Conservation (phyloP, 75 land plant genomes). For the Adiantum capillusveneris region DNA sequence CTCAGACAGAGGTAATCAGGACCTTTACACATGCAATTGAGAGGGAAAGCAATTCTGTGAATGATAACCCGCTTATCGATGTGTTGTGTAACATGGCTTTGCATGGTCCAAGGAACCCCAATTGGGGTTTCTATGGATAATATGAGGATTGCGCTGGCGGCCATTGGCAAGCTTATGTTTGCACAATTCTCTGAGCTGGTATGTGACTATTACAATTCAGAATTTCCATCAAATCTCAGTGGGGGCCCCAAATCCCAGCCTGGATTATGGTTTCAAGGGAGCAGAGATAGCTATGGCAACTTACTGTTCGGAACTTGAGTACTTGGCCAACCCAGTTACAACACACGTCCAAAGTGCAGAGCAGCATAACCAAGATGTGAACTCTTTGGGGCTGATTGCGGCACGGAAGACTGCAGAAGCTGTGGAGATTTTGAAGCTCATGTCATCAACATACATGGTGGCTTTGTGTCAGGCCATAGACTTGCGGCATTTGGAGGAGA, state of each 20-base stretch:
- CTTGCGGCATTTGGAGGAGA: slow-evolving; percentile 63
- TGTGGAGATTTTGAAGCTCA: slow-evolving; percentile 50
- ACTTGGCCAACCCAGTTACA: too few relatives aligned
- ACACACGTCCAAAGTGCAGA: too few relatives aligned
- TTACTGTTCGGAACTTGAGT: too few relatives aligned
- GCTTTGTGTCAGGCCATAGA: slow-evolving; percentile 66
- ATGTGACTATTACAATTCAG: too few relatives aligned
- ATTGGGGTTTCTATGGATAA: slow-evolving; percentile 53
- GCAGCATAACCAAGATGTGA: slow-evolving; percentile 52
- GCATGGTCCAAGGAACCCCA: slow-evolving; percentile 50
- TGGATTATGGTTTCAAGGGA: too few relatives aligned
- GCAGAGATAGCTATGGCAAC: too few relatives aligned
- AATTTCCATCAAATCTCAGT: too few relatives aligned
- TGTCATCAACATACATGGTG: slow-evolving; percentile 49
- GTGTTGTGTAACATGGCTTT: slow-evolving; percentile 22
- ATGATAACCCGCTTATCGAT: slow-evolving; percentile 27
- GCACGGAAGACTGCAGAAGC: slow-evolving; percentile 39
- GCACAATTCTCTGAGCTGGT: too few relatives aligned
- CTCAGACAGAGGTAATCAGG: slow-evolving; percentile 19
- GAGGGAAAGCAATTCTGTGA: slow-evolving; percentile 21
- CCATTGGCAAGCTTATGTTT: too few relatives aligned
- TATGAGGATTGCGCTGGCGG: too few relatives aligned
- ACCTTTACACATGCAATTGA: slow-evolving; percentile 12
- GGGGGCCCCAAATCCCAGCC: too few relatives aligned
- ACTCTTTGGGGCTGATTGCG: slow-evolving; percentile 36